Base-by-base conservation (phyloP, 2,329 filamentous ascomycete species). In the Aspergillus sp. region DNA sequence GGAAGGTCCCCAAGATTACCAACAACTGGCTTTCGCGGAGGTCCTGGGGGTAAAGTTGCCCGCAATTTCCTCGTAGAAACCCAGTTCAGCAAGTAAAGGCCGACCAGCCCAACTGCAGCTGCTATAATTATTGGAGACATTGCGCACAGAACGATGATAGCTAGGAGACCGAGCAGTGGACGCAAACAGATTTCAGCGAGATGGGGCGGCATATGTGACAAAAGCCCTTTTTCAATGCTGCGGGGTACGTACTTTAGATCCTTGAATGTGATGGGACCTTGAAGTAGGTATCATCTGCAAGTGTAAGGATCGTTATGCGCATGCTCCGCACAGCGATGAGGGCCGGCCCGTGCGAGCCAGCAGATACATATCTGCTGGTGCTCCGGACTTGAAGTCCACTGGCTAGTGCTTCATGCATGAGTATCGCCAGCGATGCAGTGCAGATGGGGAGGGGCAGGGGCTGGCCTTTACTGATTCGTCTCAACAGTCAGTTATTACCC, bases 1-100 rank as follows among this genome's bases (percentile, higher is more conserved):
- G 79, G 79, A 4, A 82, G 61, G 51, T 81, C 77, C 1, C 57
- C 55, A 13, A 81, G 52, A 52, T 81, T 82, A 1, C 79, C 79
- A 5, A 82, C 42, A 0, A 82, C 30, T 0, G 76, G 77, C 1
- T 75, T 57, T 0, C 69, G 71, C 41, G 70, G 77, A 0, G 79
- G 80, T 0, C 79, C 80, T 1, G 79, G 79, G 0, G 79, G 80
- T 0, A 79, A 64, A 38, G 35, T 14, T 38, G 1, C 14, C 10
- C 14, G 16, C 35, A 3, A 38, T 38, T 5, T 30, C 10, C 1
- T 38, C 35, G 14, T 38, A 38, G 35, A 38, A 8, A n/a, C 35
- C 35, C 35, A 38, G 4, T 17, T 38, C 35, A 38, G 3, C 14
- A 38, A 7, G 35, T n/a, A 38, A n/a, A 38, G 4, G 7, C 4